Evolutionary conservation across 1,139 yeast genomes (phyloP).

Genomic region (Blastobotrys serpentis): DNA sequence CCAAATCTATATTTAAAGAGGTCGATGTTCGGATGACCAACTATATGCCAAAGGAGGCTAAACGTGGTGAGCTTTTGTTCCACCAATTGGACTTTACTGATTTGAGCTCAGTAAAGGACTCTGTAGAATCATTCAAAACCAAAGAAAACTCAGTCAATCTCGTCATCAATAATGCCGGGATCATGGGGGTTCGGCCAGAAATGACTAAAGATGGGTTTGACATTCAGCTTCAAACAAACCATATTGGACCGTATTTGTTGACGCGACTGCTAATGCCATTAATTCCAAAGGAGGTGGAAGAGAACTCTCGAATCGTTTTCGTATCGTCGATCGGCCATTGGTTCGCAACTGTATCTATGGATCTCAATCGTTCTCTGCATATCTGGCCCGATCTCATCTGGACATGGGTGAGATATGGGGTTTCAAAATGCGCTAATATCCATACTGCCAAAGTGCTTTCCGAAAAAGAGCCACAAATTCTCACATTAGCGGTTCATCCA

Average conservation of each 20-base stretch:
- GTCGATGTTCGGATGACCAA: slow-evolving; percentile 44
- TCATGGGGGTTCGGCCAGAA: slow-evolving; percentile 72
- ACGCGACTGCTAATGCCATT: slow-evolving; percentile 61
- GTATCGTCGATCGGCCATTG: slow-evolving; percentile 71
- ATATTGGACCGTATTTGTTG: slow-evolving; percentile 69
- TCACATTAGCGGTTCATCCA: slow-evolving; percentile 74
- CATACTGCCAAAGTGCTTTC: slow-evolving; percentile 70
- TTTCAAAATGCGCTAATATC: slow-evolving; percentile 78
- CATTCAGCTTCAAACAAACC: slow-evolving; percentile 77
- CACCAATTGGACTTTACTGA: slow-evolving; percentile 59
- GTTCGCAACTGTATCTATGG: slow-evolving; percentile 52
- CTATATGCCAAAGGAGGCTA: slow-evolving; percentile 18
- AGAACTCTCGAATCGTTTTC: slow-evolving; percentile 60
- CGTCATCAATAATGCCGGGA: slow-evolving; percentile 77
- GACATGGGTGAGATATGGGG: slow-evolving; percentile 77
- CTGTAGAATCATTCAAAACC: slow-evolving; percentile 56
- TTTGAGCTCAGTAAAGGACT: slow-evolving; percentile 55
- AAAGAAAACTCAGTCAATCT: slow-evolving; percentile 61
- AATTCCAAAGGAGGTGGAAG: slow-evolving; percentile 43
- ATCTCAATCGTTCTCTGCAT: slow-evolving; percentile 52
- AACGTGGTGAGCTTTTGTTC: slow-evolving; percentile 59
- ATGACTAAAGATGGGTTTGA: slow-evolving; percentile 72
- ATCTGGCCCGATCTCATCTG: slow-evolving; percentile 63
- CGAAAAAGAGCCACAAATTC: slow-evolving; percentile 61
- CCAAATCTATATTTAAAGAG: slow-evolving; percentile 53